Percentiles rank a stretch among this genome's conserved stretches.
Evolutionary conservation across 2,329 filamentous ascomycete species (phyloP).

Genomic region (Calonectria pseudoreteaudii): DNA sequence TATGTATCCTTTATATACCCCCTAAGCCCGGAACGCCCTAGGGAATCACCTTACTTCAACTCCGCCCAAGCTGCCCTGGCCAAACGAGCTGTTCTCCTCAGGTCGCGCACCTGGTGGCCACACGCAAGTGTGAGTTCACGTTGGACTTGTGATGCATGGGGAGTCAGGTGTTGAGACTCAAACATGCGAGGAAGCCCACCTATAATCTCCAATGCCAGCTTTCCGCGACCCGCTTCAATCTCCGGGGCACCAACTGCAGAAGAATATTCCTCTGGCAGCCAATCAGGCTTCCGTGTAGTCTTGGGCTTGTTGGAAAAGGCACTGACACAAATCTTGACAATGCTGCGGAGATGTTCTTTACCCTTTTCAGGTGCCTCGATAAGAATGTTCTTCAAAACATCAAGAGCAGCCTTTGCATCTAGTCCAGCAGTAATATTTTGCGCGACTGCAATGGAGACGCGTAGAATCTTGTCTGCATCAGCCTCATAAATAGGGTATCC

Average conservation of each 20-base stretch:
- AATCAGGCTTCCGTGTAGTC: conserved; percentile 41
- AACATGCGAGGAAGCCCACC: conserved; percentile 60
- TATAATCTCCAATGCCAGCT: conserved; percentile 61
- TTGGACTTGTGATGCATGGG: conserved; percentile 57
- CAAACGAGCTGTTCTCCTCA: conserved; percentile 61
- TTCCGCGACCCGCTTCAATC: conserved; percentile 54
- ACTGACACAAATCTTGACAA: conserved; percentile 59
- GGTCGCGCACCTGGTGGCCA: conserved; percentile 65
- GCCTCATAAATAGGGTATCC: conserved; percentile 63
- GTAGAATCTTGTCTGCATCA: conserved; percentile 60
- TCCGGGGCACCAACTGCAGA: conserved; percentile 28
- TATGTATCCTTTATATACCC: neutral
- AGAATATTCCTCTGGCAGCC: conserved; percentile 46
- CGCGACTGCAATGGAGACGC: conserved; percentile 61
- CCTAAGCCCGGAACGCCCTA: conserved; percentile 19
- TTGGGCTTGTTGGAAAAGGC: conserved; percentile 49
- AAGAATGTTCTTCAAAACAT: conserved; percentile 62
- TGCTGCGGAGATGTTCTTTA: conserved; percentile 60
- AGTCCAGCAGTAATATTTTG: conserved; percentile 54
- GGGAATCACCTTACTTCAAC: conserved; percentile 41
- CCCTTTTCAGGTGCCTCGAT: conserved; percentile 58
- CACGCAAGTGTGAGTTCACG: conserved; percentile 63
- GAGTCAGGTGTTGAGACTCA: conserved; percentile 59
- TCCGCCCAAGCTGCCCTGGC: conserved; percentile 64
- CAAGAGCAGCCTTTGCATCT: conserved; percentile 61